These are phyloP conservation scores for Bipolaris victoriae DNA, from an alignment of 2,329 filamentous ascomycete genomes.

Conservation along the genomic window DNA sequence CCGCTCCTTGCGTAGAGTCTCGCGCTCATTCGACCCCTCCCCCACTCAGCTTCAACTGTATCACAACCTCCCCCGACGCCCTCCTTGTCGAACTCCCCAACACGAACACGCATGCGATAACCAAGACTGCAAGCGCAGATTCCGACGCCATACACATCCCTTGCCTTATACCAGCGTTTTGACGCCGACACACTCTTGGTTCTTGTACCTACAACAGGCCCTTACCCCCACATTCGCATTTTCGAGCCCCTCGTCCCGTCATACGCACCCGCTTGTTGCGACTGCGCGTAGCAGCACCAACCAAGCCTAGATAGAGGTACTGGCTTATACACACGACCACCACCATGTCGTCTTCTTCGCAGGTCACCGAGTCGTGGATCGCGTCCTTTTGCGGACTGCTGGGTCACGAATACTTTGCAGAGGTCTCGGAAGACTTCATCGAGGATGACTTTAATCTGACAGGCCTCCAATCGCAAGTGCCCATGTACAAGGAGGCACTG, in stretches of 20 bases:
- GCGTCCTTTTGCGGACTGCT: constrained; percentile 93
- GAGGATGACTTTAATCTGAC: constrained; percentile 99
- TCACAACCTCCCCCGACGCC: constrained; percentile 16
- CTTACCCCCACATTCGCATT: constrained; percentile 37
- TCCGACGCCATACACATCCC: constrained; percentile 5
- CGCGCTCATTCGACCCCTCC: constrained; percentile 23
- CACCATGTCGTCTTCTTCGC: constrained; percentile 63
- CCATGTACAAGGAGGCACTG: constrained; percentile 98
- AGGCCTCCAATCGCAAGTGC: constrained; percentile 90
- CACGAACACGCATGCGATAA: constrained; percentile 25
- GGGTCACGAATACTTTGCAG: constrained; percentile 98
- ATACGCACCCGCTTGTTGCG: constrained; percentile 23
- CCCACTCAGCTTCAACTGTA: constrained; percentile 19
- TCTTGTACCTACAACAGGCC: constrained; percentile 5
- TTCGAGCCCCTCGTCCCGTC: constrained; percentile 35
- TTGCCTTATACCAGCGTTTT: not conserved
- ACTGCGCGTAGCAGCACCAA: constrained; percentile 28
- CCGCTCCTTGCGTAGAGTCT: constrained; percentile 10
- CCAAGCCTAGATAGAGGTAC: constrained; percentile 25
- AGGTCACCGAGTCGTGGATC: constrained; percentile 89
- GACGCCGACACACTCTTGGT: constrained; percentile 5
- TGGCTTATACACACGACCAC: constrained; percentile 3
- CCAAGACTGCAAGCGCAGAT: constrained; percentile 25
- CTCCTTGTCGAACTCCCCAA: constrained; percentile 13
- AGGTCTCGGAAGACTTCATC: constrained; percentile 98